phyloP scores from a whole-genome alignment of 176 grass and related monocot species.

The Triticum aestivum region IWGSC_CS_RefSeq_v2.1 NC_057808.1:457829177-457829676 shows the following conservation, averaged over 20 bases:
- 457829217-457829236: constrained; percentile 39
- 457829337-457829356: constrained; percentile 37
- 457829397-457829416: constrained; percentile 41
- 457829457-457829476: too few species aligned
- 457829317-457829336: constrained; percentile 47
- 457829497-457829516: too few species aligned
- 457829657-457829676: too few species aligned
- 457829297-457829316: constrained; percentile 47
- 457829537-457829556: too few species aligned
- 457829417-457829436: neutral
- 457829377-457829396: constrained; percentile 55
- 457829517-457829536: too few species aligned
- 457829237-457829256: constrained; percentile 23
- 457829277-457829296: constrained; percentile 45
- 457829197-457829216: constrained; percentile 30
- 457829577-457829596: too few species aligned
- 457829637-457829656: too few species aligned
- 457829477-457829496: too few species aligned
- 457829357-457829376: constrained; percentile 45
- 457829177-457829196: constrained; percentile 21
- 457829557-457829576: too few species aligned
- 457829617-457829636: too few species aligned
- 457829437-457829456: too few species aligned
- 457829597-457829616: too few species aligned
- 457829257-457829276: constrained; percentile 24